Evolutionary conservation across 2,329 filamentous ascomycete species (phyloP).

Genomic region (Botrytis deweyae): DNA sequence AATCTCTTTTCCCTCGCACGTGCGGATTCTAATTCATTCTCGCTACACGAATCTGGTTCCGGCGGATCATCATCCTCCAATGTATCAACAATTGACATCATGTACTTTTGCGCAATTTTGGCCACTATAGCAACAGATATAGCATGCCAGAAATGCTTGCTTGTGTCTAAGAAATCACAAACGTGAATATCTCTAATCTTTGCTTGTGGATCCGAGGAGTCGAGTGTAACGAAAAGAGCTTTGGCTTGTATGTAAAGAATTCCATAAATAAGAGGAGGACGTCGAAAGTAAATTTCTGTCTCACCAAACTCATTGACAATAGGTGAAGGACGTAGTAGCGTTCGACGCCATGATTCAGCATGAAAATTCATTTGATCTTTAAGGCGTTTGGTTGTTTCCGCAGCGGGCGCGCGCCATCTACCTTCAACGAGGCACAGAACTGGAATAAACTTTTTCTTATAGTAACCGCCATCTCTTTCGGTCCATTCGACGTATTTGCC

Average conservation of each 20-base stretch:
- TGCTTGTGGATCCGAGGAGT: constrained; percentile 35
- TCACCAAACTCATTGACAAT: constrained; percentile 29
- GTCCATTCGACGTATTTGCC: constrained; percentile 39
- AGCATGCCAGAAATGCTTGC: constrained; percentile 41
- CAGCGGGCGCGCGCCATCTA: constrained; percentile 27
- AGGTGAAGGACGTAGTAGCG: constrained; percentile 27
- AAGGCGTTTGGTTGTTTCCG: constrained; percentile 29
- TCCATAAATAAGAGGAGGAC: constrained; percentile 40
- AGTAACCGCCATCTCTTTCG: constrained; percentile 39
- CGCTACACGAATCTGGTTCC: constrained; percentile 30
- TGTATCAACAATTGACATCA: constrained; percentile 36
- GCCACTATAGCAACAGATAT: constrained; percentile 39
- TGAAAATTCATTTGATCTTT: constrained; percentile 35
- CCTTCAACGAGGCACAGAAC: constrained; percentile 29
- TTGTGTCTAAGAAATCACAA: constrained; percentile 36
- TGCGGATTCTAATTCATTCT: constrained; percentile 14
- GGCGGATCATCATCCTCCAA: constrained; percentile 31
- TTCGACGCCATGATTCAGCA: constrained; percentile 33
- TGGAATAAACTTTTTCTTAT: constrained; percentile 36
- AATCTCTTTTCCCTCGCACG: constrained; percentile 6
- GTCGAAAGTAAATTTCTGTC: constrained; percentile 30
- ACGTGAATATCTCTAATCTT: constrained; percentile 32
- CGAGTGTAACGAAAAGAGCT: constrained; percentile 37
- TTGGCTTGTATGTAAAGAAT: constrained; percentile 36
- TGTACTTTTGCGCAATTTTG: constrained; percentile 37